Conservation (phyloP, 2,329 filamentous ascomycete species). For the Aureobasidium leucospermi region DNA sequence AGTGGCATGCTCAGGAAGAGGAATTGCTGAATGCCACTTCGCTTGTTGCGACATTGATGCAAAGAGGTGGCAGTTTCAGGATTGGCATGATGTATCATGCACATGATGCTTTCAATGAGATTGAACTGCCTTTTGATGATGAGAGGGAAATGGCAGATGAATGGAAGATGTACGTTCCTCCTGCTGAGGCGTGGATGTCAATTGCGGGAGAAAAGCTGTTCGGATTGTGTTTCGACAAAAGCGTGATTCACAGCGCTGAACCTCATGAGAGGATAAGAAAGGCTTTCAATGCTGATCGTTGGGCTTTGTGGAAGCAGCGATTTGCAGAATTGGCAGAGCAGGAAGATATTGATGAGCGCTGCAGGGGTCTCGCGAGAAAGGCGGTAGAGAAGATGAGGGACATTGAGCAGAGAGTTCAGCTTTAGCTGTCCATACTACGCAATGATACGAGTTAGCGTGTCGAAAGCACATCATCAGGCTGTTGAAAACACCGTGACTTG, state of each 20-base stretch:
- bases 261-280: not conserved
- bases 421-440: not conserved
- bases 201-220: not conserved
- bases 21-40: not conserved
- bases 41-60: not conserved
- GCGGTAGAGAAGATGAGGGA: not conserved
- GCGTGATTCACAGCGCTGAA: not conserved
- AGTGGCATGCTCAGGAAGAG: not conserved
- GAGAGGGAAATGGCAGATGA: not conserved
- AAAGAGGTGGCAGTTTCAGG: not conserved
- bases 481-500: too few species aligned
- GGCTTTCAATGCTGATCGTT: not conserved
- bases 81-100: not conserved
- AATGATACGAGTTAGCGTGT: too few species aligned
- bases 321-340: not conserved
- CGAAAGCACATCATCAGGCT: too few species aligned
- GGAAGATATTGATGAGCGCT: not conserved
- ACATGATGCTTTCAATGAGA: not conserved
- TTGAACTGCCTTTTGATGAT: not conserved
- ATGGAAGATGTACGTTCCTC: constrained; percentile 6
- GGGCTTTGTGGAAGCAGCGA: not conserved
- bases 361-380: not conserved
- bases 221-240: not conserved
- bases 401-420: not conserved
- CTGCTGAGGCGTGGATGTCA: not conserved